Evolutionary conservation across 2,329 filamentous ascomycete species (phyloP).

Genomic region (Coniella lustricola): DNA sequence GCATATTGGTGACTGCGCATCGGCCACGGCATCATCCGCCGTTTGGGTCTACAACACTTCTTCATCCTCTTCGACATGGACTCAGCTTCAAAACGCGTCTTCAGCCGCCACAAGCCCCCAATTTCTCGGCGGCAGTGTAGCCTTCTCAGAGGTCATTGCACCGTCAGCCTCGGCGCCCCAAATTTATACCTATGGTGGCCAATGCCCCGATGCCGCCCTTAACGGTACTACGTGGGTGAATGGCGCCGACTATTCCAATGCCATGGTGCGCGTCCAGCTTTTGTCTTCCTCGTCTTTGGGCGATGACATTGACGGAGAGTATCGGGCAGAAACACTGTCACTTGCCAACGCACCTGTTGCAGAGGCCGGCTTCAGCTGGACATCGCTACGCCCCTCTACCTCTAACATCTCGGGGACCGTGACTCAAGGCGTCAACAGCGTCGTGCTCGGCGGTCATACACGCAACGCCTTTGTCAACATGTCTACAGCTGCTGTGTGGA

Average conservation of each 20-base stretch:
- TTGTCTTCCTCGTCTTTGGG: slow-evolving; percentile 32
- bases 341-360: slow-evolving; percentile 60
- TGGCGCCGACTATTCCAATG: slow-evolving; percentile 69
- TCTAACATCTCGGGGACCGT: slow-evolving; percentile 59
- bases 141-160: slow-evolving; percentile 58
- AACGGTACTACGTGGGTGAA: slow-evolving; percentile 53
- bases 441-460: slow-evolving; percentile 82
- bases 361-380: slow-evolving; percentile 83
- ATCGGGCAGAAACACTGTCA: slow-evolving; percentile 32
- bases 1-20: slow-evolving; percentile 65
- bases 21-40: slow-evolving; percentile 37
- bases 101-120: slow-evolving; percentile 32
- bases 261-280: slow-evolving; percentile 65
- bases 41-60: slow-evolving; percentile 62
- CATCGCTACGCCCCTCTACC: slow-evolving; percentile 62
- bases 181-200: slow-evolving; percentile 78
- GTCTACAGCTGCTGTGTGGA: slow-evolving; percentile 83
- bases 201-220: slow-evolving; percentile 58
- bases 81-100: slow-evolving; percentile 25
- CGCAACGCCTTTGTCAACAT: slow-evolving; percentile 83
- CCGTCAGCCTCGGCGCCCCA: slow-evolving; percentile 46
- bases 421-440: slow-evolving; percentile 69
- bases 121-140: slow-evolving; percentile 50
- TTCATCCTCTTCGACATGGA: slow-evolving; percentile 37
- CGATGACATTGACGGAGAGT: slow-evolving; percentile 13